Evolutionary conservation across 352 stramenopile species (phyloP).

Genomic region (Phytophthora tentaculata): DNA sequence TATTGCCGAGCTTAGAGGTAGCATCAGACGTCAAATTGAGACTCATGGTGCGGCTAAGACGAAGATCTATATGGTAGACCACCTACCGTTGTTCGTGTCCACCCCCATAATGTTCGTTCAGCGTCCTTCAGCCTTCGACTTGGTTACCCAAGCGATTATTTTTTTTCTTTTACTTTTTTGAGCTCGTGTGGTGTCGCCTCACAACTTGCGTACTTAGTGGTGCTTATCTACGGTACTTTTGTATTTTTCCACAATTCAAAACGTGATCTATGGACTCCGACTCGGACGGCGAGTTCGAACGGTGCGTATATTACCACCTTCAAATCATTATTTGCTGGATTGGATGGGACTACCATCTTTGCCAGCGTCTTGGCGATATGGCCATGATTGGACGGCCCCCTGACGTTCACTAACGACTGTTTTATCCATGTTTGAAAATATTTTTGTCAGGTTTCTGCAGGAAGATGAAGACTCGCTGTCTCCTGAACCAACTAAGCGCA

Average conservation of each 20-base stretch:
- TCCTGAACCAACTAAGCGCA: conserved; percentile 32
- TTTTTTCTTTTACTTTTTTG: conserved; percentile 1
- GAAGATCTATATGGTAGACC: not conserved
- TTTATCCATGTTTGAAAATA: conserved; percentile 16
- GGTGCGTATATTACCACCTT: conserved; percentile 36
- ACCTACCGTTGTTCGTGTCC: conserved; percentile 49
- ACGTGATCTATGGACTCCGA: conserved; percentile 36
- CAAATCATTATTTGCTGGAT: not conserved
- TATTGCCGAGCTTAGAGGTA: conserved; percentile 3
- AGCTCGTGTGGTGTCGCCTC: conserved; percentile 15
- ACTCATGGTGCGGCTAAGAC: conserved; percentile 5
- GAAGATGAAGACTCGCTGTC: conserved; percentile 63
- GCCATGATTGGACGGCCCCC: conserved; percentile 7
- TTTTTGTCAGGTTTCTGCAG: conserved; percentile 55
- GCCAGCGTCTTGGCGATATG: not conserved
- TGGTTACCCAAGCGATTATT: conserved; percentile 3
- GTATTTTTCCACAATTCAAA: conserved; percentile 26
- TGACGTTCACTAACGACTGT: conserved; percentile 12
- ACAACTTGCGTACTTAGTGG: conserved; percentile 29
- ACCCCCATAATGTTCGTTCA: conserved; percentile 41
- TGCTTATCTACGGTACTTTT: conserved; percentile 11
- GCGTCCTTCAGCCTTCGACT: conserved; percentile 2
- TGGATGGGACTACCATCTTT: not conserved
- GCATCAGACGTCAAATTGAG: not conserved
- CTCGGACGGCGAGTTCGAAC: conserved; percentile 69